Conservation (phyloP, 352 stramenopile genomes). For the Globisporangium orthogonon region DNA sequence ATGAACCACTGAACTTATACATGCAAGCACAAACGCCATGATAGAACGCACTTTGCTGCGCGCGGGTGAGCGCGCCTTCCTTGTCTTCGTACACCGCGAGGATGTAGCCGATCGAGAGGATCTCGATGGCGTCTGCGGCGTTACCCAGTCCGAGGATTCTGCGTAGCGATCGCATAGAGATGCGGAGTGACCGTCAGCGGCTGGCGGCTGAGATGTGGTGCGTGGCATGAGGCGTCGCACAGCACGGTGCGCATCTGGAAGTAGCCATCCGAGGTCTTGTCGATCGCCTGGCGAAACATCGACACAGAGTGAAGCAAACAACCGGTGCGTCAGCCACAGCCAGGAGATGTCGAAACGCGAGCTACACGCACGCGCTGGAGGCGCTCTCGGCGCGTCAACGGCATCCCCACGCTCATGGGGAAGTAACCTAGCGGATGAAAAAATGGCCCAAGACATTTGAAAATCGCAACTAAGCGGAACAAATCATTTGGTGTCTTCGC, state of each 20-base stretch:
- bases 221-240: conserved; percentile 20
- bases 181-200: background rate
- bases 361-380: conserved; percentile 11
- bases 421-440: too few relatives aligned
- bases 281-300: conserved; percentile 32
- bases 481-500: too few relatives aligned
- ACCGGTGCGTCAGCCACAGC: background rate
- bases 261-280: conserved; percentile 46
- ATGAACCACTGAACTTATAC: background rate
- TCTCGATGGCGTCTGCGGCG: conserved; percentile 87
- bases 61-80: conserved; percentile 43
- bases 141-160: conserved; percentile 82
- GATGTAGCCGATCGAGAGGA: conserved; percentile 90
- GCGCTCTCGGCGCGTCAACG: conserved; percentile 6
- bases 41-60: conserved; percentile 37
- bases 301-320: too few relatives aligned
- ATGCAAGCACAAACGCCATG: background rate
- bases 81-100: conserved; percentile 77
- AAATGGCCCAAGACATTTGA: too few relatives aligned
- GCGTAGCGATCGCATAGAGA: background rate
- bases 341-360: background rate
- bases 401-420: background rate
- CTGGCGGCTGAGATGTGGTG: background rate
- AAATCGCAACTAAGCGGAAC: too few relatives aligned
- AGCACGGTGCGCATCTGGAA: conserved; percentile 65